phyloP scores from a whole-genome alignment of 202 grass and related monocot genomes.

The Carex arenaria region DNA sequence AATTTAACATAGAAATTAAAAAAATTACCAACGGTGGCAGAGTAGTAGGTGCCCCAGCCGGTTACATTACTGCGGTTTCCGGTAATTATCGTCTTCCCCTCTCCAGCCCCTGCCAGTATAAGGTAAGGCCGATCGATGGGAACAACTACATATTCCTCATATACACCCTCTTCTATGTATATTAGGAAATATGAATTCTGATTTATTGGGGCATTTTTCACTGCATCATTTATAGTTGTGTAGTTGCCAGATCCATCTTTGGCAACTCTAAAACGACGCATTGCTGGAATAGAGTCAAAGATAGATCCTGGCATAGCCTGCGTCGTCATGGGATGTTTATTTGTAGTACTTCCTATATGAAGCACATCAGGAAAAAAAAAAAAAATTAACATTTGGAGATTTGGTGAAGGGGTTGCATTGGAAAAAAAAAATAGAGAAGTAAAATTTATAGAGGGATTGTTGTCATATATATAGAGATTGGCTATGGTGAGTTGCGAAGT shows the following conservation, averaged over 20 bases:
- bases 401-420: neutral
- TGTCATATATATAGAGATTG: no score
- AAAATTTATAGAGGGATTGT: neutral
- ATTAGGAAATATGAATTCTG: neutral
- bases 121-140: neutral
- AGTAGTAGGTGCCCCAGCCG: neutral
- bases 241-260: slow-evolving; percentile 12
- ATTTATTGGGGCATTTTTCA: neutral
- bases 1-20: neutral
- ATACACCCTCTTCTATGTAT: neutral
- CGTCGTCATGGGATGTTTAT: neutral
- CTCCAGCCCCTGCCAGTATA: slow-evolving; percentile 6
- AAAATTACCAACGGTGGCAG: neutral
- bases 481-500: no score
- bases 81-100: slow-evolving; percentile 6
- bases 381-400: neutral
- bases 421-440: neutral
- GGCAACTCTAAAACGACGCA: neutral
- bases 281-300: neutral
- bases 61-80: neutral
- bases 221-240: neutral
- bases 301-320: neutral
- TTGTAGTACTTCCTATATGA: neutral
- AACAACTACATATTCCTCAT: slow-evolving; percentile 2
- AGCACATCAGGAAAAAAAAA: neutral